Conservation (phyloP, 2,329 filamentous ascomycete species). For the Trichoderma breve region DNA sequence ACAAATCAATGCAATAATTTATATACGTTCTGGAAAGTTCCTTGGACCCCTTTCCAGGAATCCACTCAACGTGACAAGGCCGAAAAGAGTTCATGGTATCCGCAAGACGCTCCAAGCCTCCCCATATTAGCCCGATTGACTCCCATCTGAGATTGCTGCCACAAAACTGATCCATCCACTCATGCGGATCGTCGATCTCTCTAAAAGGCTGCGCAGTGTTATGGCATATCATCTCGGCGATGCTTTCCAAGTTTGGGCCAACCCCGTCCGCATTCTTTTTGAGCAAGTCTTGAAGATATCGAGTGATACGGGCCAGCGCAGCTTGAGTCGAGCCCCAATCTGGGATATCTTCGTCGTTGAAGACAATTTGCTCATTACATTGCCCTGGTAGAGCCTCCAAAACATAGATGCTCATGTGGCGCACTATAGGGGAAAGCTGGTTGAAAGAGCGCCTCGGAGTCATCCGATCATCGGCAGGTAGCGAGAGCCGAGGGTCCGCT, state of each 20-base stretch:
- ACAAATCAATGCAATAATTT: conserved; percentile 18
- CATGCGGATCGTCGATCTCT: conserved; percentile 32
- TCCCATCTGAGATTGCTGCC: conserved; percentile 45
- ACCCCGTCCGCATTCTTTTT: conserved; percentile 24
- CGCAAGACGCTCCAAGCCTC: conserved; percentile 10
- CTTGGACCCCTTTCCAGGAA: not conserved
- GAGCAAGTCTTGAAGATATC: conserved; percentile 27
- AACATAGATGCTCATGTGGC: conserved; percentile 39
- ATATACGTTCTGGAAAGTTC: conserved; percentile 16
- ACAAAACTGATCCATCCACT: conserved; percentile 41
- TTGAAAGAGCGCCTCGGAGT: not conserved
- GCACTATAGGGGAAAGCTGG: conserved; percentile 13
- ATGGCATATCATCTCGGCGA: conserved; percentile 37
- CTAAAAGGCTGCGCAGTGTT: conserved; percentile 41
- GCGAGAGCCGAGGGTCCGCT: conserved; percentile 8
- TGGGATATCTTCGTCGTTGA: not conserved
- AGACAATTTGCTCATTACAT: conserved; percentile 26
- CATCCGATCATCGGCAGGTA: not conserved
- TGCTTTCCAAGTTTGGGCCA: conserved; percentile 34
- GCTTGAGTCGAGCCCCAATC: conserved; percentile 34
- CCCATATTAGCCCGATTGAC: conserved; percentile 35
- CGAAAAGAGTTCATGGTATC: not conserved
- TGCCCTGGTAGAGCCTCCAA: conserved; percentile 37
- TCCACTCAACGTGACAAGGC: not conserved
- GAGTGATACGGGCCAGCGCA: conserved; percentile 31